Base-by-base conservation (phyloP, 1,284 basidiomycete genomes). In the Heterobasidion irregulare region DNA sequence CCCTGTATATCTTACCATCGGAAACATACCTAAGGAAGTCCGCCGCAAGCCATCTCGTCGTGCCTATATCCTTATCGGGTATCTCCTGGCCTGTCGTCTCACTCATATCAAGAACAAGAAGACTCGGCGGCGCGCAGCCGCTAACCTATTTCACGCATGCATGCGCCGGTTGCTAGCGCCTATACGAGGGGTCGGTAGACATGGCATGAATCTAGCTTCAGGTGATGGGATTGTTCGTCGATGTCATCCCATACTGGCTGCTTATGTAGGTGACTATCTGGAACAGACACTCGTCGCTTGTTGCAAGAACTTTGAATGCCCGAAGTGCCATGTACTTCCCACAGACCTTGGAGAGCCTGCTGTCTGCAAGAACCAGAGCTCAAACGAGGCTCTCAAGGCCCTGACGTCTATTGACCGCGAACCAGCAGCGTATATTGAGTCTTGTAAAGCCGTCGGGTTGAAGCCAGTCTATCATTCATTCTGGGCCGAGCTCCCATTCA, bases 221-320 rank as follows among this genome's bases (percentile, higher is more conserved):
- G 46, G 12, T 3, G 68, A 78, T 62, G 70, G 71, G 0, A 51
- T 51, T 0, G 50, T 68, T 7, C 66, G 70, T 0, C 56, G 36
- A 0, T 62, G 71, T 6, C 68, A 59, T 53, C 71, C 71, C 0
- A 65, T 75, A 33, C 60, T 77, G 5, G 70, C 70, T 0, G 71
- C 71, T 0, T 75, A 75, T 55, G 61, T 75, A 15, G 69, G 71
- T 6, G 74, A 78, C 57, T 72, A 73, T 54, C 75, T 74, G 0
- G 74, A 79, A 57, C 76, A 77, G 55, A 15, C 9, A 8, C 36
- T 51, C 18, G 50, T 51, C 36, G 18, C 50, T 13, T 51, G 50
- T 35, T 15, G 34, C n/a, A 26, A 32, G 15, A 8, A n/a, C 26
- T 10, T 33, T 19, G 16, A 18, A 8, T 12, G 12, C 50, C 18